Conservation (phyloP, 345 rosid genomes). For the Geranium rotundifolium region DNA sequence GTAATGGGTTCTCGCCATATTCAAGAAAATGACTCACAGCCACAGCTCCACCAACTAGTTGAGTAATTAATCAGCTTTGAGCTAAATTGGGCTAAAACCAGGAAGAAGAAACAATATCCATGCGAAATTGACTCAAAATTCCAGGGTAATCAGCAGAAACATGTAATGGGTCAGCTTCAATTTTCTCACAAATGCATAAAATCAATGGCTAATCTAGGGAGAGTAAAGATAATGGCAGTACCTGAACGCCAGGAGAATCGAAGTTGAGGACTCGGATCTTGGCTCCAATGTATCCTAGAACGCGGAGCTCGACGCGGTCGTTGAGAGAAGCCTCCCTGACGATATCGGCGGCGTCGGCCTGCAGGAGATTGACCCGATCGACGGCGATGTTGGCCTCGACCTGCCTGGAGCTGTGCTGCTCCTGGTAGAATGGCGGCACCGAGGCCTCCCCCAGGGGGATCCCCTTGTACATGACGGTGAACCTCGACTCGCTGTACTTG, state of each 20-base stretch:
- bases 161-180: no score
- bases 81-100: no score
- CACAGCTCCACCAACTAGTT: no score
- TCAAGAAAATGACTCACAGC: no score
- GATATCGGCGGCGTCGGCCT: conserved; percentile 64
- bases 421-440: conserved; percentile 86
- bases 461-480: conserved; percentile 91
- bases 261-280: conserved; percentile 83
- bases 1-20: no score
- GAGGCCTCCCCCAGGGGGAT: conserved; percentile 82
- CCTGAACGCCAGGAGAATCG: conserved; percentile 98
- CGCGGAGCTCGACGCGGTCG: conserved; percentile 72
- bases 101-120: no score
- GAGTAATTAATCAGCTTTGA: no score
- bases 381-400: conserved; percentile 75
- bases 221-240: conserved; percentile 5
- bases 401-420: conserved; percentile 60
- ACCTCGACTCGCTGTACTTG: conserved; percentile 87
- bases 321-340: conserved; percentile 76
- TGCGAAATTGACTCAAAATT: no score
- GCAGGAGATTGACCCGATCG: conserved; percentile 73
- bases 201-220: no score
- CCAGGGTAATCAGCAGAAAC: no score
- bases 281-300: conserved; percentile 79
- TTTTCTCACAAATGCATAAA: no score